These are phyloP conservation scores for Calocybe indica DNA, from an alignment of 768 basidiomycete species.

Conservation along the genomic window DNA sequence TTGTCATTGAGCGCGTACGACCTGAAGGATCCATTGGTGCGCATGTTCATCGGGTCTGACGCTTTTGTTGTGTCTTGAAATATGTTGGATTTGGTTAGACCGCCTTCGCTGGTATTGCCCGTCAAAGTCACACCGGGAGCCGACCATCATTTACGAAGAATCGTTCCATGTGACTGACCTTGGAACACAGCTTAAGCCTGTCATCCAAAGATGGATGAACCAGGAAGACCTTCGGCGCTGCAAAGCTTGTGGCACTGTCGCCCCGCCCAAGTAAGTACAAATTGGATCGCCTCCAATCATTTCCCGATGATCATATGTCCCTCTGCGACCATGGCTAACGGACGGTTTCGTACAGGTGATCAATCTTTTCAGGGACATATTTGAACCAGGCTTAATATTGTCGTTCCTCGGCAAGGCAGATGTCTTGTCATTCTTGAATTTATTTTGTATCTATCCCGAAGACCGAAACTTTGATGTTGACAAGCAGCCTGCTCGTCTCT, in stretches of 20 bases:
- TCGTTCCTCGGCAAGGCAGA: too few relatives aligned
- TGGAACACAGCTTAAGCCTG: constrained; percentile 88
- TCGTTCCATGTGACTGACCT: constrained; percentile 3
- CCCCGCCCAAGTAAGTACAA: constrained; percentile 26
- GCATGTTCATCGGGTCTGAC: constrained; percentile 10
- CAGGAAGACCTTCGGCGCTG: constrained; percentile 64
- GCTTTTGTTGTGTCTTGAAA: too few relatives aligned
- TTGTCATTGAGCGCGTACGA: constrained; percentile 85
- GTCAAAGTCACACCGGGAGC: constrained; percentile 46
- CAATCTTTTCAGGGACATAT: too few relatives aligned
- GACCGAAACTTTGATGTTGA: too few relatives aligned
- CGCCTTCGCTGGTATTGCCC: constrained; percentile 70
- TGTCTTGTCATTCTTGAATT: too few relatives aligned
- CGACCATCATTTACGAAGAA: constrained; percentile 57
- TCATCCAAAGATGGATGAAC: constrained; percentile 81
- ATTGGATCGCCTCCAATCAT: too few relatives aligned
- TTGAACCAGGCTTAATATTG: too few relatives aligned
- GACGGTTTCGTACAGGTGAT: too few relatives aligned
- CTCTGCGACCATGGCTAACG: too few relatives aligned
- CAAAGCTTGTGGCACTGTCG: constrained; percentile 52
- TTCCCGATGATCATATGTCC: too few relatives aligned
- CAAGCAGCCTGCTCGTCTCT: too few relatives aligned
- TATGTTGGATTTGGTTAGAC: constrained; percentile 40
- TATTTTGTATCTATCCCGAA: too few relatives aligned
- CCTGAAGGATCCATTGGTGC: constrained; percentile 71